A percentile compares a stretch with the other conserved stretches of the same genome.
These are phyloP conservation scores for Calonectria fujianensis DNA, from an alignment of 2,329 filamentous ascomycete species.

Conservation along the genomic window DNA sequence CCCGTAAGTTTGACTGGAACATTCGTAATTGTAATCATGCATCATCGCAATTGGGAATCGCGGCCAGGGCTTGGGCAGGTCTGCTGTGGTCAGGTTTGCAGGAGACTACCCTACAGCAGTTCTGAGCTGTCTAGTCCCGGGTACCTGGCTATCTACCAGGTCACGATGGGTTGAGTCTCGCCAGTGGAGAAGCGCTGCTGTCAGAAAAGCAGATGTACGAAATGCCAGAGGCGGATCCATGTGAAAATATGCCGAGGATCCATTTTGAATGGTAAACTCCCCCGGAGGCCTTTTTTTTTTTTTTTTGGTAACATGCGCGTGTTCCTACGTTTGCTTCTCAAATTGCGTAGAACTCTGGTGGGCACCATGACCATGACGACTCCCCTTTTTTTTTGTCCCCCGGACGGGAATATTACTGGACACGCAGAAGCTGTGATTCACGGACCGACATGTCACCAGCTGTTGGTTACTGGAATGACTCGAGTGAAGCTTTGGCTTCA, in stretches of 20 bases:
- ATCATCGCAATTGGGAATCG: constrained; percentile 7
- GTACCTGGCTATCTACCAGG: constrained; percentile 20
- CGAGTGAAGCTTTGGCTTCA: constrained; percentile 11
- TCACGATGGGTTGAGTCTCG: not conserved
- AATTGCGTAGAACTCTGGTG: not conserved
- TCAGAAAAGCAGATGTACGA: not conserved
- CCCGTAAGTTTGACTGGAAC: not conserved
- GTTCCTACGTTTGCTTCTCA: constrained; percentile 9
- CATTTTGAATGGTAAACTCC: constrained; percentile 2
- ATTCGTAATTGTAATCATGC: constrained; percentile 2
- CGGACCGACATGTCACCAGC: constrained; percentile 12
- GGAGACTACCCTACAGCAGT: constrained; percentile 6
- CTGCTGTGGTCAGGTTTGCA: too few species aligned
- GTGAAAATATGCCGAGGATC: not conserved
- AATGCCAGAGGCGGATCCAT: not conserved
- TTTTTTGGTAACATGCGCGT: constrained; percentile 4
- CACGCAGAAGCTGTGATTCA: constrained; percentile 1
- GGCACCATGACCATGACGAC: constrained; percentile 16
- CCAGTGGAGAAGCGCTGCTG: not conserved
- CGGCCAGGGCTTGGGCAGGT: not conserved
- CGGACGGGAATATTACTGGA: constrained; percentile 2
- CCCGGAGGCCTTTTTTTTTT: not conserved
- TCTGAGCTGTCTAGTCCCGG: not conserved
- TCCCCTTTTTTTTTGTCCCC: not conserved
- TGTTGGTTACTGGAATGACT: constrained; percentile 21